Conservation (phyloP, 371 early-diverging fungal genomes). For the Chytridiales sp. region DNA sequence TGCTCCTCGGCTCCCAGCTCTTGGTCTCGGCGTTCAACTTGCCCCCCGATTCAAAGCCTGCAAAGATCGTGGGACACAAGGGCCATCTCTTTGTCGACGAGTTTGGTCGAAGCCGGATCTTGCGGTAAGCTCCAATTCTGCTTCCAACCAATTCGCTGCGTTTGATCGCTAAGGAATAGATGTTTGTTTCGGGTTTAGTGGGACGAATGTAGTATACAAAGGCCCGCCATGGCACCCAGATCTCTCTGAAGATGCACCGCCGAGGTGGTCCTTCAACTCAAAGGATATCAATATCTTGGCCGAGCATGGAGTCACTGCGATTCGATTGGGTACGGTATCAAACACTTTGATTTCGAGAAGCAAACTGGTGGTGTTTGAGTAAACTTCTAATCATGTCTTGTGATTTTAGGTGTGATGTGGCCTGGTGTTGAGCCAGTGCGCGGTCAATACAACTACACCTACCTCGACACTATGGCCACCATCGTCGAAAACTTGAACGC, state of each 20-base stretch:
- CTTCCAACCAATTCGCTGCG: neutral
- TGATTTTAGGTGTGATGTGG: constrained; percentile 45
- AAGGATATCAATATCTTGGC: constrained; percentile 50
- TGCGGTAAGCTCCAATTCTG: constrained; percentile 1
- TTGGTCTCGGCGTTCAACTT: too few relatives aligned
- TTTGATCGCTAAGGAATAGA: neutral
- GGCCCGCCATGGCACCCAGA: constrained; percentile 19
- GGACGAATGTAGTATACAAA: constrained; percentile 29
- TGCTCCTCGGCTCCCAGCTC: too few relatives aligned
- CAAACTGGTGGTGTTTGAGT: neutral
- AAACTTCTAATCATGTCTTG: neutral
- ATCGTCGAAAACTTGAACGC: constrained; percentile 49
- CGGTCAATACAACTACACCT: constrained; percentile 55
- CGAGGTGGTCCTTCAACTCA: constrained; percentile 47
- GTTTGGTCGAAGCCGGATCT: constrained; percentile 11
- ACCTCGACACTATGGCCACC: constrained; percentile 45
- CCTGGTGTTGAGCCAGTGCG: constrained; percentile 61
- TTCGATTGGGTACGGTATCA: constrained; percentile 41
- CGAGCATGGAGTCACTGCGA: constrained; percentile 47
- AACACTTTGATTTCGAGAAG: neutral
- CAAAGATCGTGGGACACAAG: neutral
- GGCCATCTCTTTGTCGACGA: constrained; percentile 18
- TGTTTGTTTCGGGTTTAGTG: constrained; percentile 1
- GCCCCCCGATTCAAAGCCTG: too few relatives aligned
- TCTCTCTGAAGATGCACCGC: constrained; percentile 10